Conservation (phyloP, 1,284 basidiomycete species). For the Ustilago crameri region DNA sequence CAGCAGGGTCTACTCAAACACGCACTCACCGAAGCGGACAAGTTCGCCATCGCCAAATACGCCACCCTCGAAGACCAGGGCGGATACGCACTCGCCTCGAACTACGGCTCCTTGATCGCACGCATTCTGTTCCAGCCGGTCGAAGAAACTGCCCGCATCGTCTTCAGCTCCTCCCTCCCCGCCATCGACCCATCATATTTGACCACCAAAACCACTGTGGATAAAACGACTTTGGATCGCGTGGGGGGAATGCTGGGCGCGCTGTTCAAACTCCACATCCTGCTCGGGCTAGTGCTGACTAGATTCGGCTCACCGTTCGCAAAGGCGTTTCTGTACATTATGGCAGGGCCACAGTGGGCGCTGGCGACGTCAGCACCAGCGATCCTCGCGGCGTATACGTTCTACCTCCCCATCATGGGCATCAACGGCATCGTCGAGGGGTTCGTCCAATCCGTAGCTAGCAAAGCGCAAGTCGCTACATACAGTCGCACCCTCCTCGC, state of each 20-base stretch:
- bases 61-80: conserved; percentile 63
- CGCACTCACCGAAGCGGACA: conserved; percentile 93
- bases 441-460: conserved; percentile 59
- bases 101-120: conserved; percentile 65
- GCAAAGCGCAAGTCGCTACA: conserved; percentile 23
- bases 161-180: conserved; percentile 36
- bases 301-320: conserved; percentile 57
- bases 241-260: conserved; percentile 28
- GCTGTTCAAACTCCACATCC: conserved; percentile 49
- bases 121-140: conserved; percentile 66
- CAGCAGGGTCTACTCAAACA: conserved; percentile 90
- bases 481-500: conserved; percentile 55
- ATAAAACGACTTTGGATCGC: background rate
- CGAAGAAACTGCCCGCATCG: conserved; percentile 61
- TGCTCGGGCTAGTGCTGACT: conserved; percentile 48
- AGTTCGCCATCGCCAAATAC: conserved; percentile 72
- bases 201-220: background rate
- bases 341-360: conserved; percentile 62
- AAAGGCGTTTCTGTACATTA: conserved; percentile 46
- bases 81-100: conserved; percentile 65
- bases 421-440: conserved; percentile 65
- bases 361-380: conserved; percentile 47
- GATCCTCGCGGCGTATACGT: conserved; percentile 59
- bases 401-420: conserved; percentile 64
- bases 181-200: conserved; percentile 6